Evolutionary conservation across 108 stramenopile species (phyloP).

Genomic region (Skeletonema potamos): DNA sequence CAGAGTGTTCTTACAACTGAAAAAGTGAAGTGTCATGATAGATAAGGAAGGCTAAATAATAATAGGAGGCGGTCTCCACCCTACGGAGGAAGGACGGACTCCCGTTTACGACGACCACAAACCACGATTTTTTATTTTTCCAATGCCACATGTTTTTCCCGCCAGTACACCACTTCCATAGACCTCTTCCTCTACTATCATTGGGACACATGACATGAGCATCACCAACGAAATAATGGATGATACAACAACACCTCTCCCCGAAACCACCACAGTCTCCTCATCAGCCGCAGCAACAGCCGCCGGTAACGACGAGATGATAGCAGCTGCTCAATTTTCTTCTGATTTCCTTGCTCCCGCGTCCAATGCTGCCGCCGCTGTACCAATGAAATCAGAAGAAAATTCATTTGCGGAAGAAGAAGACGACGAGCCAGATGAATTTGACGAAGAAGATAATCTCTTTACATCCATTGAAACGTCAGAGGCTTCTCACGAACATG

Average conservation of each 20-base stretch:
- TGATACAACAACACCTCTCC: background rate
- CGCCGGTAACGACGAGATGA: background rate
- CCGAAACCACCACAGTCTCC: background rate
- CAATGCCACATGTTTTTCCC: background rate
- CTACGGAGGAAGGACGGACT: no score
- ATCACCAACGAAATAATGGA: slow-evolving; percentile 11
- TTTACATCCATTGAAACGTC: slow-evolving; percentile 49
- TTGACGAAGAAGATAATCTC: slow-evolving; percentile 67
- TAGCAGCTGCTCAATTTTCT: background rate
- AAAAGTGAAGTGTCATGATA: no score
- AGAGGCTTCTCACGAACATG: slow-evolving; percentile 37
- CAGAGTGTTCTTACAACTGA: no score
- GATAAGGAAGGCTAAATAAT: no score
- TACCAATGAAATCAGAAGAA: background rate
- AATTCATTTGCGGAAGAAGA: background rate
- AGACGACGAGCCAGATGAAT: slow-evolving; percentile 20
- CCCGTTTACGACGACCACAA: no score
- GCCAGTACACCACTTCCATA: background rate
- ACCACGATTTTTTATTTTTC: no score
- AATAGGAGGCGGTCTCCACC: no score
- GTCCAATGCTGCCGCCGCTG: background rate
- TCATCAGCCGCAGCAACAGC: background rate
- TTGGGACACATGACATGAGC: background rate
- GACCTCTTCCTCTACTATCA: background rate
- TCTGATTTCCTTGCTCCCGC: background rate